These are phyloP conservation scores for Aurinia saxatilis DNA, from an alignment of 345 rosid species.

Conservation along the genomic window DNA sequence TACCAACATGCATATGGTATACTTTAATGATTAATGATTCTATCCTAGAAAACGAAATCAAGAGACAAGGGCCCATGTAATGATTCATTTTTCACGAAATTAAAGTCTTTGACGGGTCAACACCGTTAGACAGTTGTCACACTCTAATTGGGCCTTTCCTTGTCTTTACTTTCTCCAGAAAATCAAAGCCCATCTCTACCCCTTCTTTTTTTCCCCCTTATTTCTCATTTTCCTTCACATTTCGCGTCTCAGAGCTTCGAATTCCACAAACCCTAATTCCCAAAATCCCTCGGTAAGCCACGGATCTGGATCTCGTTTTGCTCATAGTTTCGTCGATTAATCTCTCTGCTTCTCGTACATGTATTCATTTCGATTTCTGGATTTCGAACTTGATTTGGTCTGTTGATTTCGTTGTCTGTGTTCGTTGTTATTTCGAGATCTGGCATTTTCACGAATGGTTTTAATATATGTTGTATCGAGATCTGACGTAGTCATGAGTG, in stretches of 20 bases:
- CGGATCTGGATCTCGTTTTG: slow-evolving; percentile 7
- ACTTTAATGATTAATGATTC: background rate
- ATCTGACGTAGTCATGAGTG: background rate
- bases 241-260: background rate
- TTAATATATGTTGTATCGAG: background rate
- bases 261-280: slow-evolving; percentile 18
- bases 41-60: background rate
- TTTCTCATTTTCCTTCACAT: slow-evolving; percentile 1
- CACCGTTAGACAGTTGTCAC: slow-evolving; percentile 16
- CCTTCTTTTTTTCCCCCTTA: background rate
- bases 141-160: background rate
- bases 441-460: background rate
- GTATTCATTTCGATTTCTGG: background rate
- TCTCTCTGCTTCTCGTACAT: background rate
- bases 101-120: slow-evolving; percentile 17
- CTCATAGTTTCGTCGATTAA: background rate
- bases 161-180: background rate
- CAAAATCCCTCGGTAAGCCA: slow-evolving; percentile 21
- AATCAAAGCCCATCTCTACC: slow-evolving; percentile 10
- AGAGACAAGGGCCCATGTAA: background rate
- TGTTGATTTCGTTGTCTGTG: background rate
- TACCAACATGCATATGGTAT: background rate
- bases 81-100: background rate
- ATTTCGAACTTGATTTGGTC: background rate
- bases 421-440: slow-evolving; percentile 10